These are phyloP conservation scores for Wickerhamiella occidentalis DNA, from an alignment of 805 yeast genomes.

Conservation along the genomic window DNA sequence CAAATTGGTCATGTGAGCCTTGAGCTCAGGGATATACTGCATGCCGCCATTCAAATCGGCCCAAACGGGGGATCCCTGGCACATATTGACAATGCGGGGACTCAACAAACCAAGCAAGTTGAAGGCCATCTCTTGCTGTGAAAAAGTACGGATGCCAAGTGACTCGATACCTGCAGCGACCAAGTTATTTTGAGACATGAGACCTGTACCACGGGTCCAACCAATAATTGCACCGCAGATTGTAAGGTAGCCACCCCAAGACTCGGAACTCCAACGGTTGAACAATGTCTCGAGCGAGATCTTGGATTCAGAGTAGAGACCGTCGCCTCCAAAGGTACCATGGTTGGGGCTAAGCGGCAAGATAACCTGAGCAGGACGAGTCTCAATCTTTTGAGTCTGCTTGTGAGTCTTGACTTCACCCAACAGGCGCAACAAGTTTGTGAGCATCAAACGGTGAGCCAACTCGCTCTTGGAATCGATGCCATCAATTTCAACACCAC, in stretches of 20 bases:
- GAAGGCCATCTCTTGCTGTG: slow-evolving; percentile 99
- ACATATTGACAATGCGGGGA: slow-evolving; percentile 69
- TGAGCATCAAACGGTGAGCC: slow-evolving; percentile 97
- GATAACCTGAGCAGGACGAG: slow-evolving; percentile 97
- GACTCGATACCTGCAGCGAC: slow-evolving; percentile 96
- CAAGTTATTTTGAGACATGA: slow-evolving; percentile 93
- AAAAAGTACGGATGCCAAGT: slow-evolving; percentile 93
- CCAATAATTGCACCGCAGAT: slow-evolving; percentile 98
- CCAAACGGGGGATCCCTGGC: slow-evolving; percentile 90
- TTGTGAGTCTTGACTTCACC: slow-evolving; percentile 85
- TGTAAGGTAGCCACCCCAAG: slow-evolving; percentile 89
- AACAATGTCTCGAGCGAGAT: slow-evolving; percentile 87
- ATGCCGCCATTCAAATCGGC: slow-evolving; percentile 99
- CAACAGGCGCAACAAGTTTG: slow-evolving; percentile 81
- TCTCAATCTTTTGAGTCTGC: slow-evolving; percentile 60
- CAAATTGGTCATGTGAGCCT: slow-evolving; percentile 69
- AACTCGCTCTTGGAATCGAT: slow-evolving; percentile 93
- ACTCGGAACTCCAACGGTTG: slow-evolving; percentile 98
- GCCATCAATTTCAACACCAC: slow-evolving; percentile 87
- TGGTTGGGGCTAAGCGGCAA: slow-evolving; percentile 97
- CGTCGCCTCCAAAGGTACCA: slow-evolving; percentile 97
- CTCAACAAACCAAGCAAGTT: slow-evolving; percentile 88
- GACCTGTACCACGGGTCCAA: slow-evolving; percentile 99
- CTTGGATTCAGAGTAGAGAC: slow-evolving; percentile 96
- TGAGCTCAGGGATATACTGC: slow-evolving; percentile 83